Base-by-base conservation (phyloP, 768 basidiomycete species). In the Lanmaoa pseudosensibilis region DNA sequence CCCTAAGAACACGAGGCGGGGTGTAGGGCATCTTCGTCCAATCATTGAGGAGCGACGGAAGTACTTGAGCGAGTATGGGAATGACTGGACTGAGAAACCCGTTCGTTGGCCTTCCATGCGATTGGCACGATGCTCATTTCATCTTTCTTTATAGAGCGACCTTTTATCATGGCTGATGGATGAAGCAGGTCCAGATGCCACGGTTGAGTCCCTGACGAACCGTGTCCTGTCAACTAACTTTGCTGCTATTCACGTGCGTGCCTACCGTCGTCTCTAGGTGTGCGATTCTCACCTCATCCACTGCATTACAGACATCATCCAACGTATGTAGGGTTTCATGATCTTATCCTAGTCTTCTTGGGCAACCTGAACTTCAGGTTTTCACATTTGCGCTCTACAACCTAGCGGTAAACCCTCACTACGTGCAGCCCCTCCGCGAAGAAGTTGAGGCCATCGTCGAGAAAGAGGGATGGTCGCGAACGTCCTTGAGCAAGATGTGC, bases 61-160 rank as follows among this genome's bases (percentile, higher is more conserved):
- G 7, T 56, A 62, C 39, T 39, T 67, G 48, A 56, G 54, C 4
- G 61, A 71, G 32, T 60, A 67, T 16, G 71, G 72, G 4, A 55
- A 59, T 1, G 58, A 68, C 2, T 72, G 71, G 65, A 30, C 46
- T 1, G 72, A 72, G 13, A 74, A 64, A 48, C 70, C 74, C 2
- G 75, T 76, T n/a, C 2, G 74, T 63, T 11, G 10, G 10, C 9
- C 18, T 32, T 41, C 23, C 27, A 39, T 50, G 9, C 3, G 3
- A n/a, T n/a, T 7, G 4, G 23, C 23, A 2, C 8, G 32, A 8
- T 41, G 5, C 15, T 54, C 7, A 48, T 3, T n/a, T 37, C 25
- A 27, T 27, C 27, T 40, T 19, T 38, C 36, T 33, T 23, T 9
- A 5, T 40, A 73, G 74, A 65, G 65, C 41, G 74, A 76, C 49